Percentiles rank a stretch among this genome's conserved stretches.
phyloP scores from a whole-genome alignment of 2,329 filamentous ascomycete species.

The Verticillium dahliae region DNA sequence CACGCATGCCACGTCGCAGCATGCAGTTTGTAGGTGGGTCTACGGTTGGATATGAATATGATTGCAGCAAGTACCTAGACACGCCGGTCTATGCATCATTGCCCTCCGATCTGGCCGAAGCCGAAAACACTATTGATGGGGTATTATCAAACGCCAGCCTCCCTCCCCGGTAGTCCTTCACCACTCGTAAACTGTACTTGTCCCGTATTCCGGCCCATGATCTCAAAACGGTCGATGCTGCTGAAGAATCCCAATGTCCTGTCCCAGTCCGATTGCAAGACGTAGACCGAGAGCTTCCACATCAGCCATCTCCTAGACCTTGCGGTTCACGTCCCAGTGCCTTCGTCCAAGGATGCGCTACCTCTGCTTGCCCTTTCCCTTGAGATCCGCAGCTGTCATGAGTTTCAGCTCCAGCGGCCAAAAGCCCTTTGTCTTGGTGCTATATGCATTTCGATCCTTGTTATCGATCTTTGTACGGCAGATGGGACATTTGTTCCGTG shows the following conservation, averaged over 20 bases:
- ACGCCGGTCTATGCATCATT: neutral
- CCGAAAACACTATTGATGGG: neutral
- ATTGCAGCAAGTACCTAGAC: neutral
- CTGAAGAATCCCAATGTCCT: too few relatives aligned
- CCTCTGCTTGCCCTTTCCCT: conserved; percentile 36
- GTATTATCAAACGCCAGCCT: neutral
- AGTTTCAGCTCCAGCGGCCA: conserved; percentile 58
- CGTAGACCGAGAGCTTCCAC: too few relatives aligned
- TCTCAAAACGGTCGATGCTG: too few relatives aligned
- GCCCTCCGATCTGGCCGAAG: neutral
- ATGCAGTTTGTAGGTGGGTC: too few relatives aligned
- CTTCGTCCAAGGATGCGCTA: neutral
- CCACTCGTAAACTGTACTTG: neutral
- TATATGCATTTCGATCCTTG: conserved; percentile 32
- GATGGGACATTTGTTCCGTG: conserved; percentile 56
- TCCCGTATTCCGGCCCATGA: neutral
- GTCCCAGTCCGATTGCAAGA: too few relatives aligned
- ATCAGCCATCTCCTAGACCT: too few relatives aligned
- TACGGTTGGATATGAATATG: neutral
- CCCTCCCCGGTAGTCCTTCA: neutral
- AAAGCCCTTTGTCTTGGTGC: conserved; percentile 41
- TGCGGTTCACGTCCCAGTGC: too few relatives aligned
- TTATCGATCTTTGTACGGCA: conserved; percentile 54
- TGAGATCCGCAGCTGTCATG: conserved; percentile 42
- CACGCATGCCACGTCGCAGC: too few relatives aligned